phyloP scores from a whole-genome alignment of 768 basidiomycete genomes.

The Russula abietina region DNA sequence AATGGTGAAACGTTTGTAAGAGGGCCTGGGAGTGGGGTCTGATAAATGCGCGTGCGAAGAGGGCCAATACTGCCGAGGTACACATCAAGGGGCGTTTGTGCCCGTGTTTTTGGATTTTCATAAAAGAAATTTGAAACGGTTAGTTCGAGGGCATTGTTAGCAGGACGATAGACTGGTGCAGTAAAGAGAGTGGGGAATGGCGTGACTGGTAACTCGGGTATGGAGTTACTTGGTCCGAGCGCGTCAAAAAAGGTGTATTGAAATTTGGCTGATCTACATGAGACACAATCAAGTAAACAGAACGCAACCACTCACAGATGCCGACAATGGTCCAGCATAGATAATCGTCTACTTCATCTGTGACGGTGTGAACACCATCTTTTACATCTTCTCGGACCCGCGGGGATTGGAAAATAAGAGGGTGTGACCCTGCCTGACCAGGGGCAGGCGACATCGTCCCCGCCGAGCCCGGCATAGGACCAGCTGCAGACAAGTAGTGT shows the following conservation, averaged over 20 bases:
- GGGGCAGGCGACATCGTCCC: constrained; percentile 63
- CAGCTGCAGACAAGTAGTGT: constrained; percentile 85
- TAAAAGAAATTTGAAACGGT: constrained; percentile 88
- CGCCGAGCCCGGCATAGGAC: constrained; percentile 73
- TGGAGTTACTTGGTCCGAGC: constrained; percentile 69
- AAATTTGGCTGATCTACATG: constrained; percentile 62
- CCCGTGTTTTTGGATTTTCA: constrained; percentile 57
- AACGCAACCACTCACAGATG: constrained; percentile 58
- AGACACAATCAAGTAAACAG: constrained; percentile 8
- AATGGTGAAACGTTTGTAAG: constrained; percentile 59
- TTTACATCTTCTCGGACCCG: constrained; percentile 78
- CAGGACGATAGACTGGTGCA: constrained; percentile 65
- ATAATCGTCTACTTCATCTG: constrained; percentile 92
- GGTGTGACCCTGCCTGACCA: constrained; percentile 78
- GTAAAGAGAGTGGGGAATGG: constrained; percentile 86
- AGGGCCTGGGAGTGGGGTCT: constrained; percentile 62
- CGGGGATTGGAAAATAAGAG: constrained; percentile 71
- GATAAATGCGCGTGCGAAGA: constrained; percentile 69
- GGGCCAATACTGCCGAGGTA: constrained; percentile 90
- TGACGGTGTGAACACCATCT: constrained; percentile 66
- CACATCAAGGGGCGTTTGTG: constrained; percentile 71
- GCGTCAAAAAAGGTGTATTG: constrained; percentile 94
- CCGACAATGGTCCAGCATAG: constrained; percentile 95
- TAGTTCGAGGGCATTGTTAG: constrained; percentile 71
- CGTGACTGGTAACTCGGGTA: constrained; percentile 77